Evolutionary conservation across 2,329 filamentous ascomycete genomes (phyloP).

Genomic region (Chrysosphaeria jannelii): DNA sequence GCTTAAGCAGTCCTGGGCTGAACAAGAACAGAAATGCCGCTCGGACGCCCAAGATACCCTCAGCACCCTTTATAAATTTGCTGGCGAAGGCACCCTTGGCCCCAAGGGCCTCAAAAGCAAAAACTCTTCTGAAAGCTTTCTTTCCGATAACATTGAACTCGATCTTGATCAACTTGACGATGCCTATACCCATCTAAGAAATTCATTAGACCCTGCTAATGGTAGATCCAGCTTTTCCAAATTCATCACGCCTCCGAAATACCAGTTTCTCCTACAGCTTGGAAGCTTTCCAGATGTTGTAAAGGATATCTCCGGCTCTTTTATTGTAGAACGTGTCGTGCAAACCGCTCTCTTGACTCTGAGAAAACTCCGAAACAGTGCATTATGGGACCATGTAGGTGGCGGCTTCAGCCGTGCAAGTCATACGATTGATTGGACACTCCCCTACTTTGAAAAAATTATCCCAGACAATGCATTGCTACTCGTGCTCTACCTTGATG

Average conservation of each 20-base stretch:
- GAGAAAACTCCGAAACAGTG: slow-evolving; percentile 32
- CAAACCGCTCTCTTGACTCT: slow-evolving; percentile 61
- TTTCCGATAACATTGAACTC: slow-evolving; percentile 27
- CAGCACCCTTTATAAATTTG: slow-evolving; percentile 55
- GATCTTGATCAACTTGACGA: slow-evolving; percentile 83
- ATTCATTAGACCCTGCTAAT: slow-evolving; percentile 48
- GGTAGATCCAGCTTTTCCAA: slow-evolving; percentile 85
- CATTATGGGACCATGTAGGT: slow-evolving; percentile 23
- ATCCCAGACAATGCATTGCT: slow-evolving; percentile 77
- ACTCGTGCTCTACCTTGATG: slow-evolving; percentile 58
- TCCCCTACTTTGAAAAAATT: slow-evolving; percentile 96
- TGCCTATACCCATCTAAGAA: slow-evolving; percentile 50
- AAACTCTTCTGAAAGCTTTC: slow-evolving; percentile 5
- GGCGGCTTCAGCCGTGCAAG: slow-evolving; percentile 44
- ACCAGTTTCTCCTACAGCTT: slow-evolving; percentile 54
- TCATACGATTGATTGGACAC: slow-evolving; percentile 69
- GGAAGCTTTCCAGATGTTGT: slow-evolving; percentile 41
- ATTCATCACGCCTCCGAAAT: slow-evolving; percentile 64
- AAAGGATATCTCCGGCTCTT: slow-evolving; percentile 67
- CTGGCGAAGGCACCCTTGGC: slow-evolving; percentile 52
- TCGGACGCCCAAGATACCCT: slow-evolving; percentile 63
- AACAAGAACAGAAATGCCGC: slow-evolving; percentile 56
- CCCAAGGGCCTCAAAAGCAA: slow-evolving; percentile 8
- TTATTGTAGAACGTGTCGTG: slow-evolving; percentile 42
- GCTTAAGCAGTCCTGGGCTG: slow-evolving; percentile 43